These are phyloP conservation scores for Fusarium chuoi DNA, from an alignment of 2,329 filamentous ascomycete genomes.

Conservation along the genomic window DNA sequence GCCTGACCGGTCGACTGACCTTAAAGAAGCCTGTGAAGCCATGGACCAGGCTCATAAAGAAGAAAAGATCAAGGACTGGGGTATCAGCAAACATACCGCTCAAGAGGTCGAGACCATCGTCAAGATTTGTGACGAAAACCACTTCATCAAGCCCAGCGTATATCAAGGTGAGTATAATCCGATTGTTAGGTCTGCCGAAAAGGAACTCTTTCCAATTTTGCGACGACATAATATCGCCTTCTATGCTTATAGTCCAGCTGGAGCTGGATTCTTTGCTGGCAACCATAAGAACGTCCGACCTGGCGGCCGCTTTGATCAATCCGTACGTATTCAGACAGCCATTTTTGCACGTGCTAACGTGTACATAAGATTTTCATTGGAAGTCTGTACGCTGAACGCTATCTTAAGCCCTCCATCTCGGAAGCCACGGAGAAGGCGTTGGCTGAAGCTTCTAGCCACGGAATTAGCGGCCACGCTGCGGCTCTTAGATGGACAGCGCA, in stretches of 20 bases:
- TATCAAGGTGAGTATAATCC: background rate
- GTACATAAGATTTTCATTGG: background rate
- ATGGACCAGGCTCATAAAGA: background rate
- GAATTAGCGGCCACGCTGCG: background rate
- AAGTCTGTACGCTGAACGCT: background rate
- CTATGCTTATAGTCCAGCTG: background rate
- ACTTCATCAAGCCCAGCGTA: background rate
- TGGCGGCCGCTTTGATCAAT: background rate
- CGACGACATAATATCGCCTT: background rate
- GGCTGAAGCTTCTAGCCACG: background rate
- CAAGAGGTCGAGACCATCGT: background rate
- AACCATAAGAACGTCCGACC: background rate
- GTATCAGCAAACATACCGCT: background rate
- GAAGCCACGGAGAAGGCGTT: background rate
- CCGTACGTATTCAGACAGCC: background rate
- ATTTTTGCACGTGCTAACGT: fast-evolving
- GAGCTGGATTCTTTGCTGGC: background rate
- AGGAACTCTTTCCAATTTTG: background rate
- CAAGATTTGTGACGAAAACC: background rate
- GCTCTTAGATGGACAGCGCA: background rate
- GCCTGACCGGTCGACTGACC: background rate
- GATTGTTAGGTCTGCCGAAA: background rate
- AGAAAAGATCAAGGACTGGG: background rate
- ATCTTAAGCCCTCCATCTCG: background rate
- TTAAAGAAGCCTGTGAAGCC: background rate